Evolutionary conservation across 306 rosid species (phyloP).

Genomic region (Malus asiatica): DNA sequence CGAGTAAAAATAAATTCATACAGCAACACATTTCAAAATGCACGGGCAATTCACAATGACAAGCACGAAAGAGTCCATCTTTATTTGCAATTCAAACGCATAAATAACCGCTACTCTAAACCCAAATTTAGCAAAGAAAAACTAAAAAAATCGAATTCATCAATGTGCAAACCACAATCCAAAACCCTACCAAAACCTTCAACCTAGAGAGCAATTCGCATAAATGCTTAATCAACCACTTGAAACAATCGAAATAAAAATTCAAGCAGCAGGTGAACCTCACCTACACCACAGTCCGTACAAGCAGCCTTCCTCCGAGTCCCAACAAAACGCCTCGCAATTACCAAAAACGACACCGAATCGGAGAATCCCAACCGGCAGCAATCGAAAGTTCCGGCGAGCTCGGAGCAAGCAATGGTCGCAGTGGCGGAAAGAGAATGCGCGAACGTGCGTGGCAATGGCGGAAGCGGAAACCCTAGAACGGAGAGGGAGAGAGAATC

Average conservation of each 20-base stretch:
- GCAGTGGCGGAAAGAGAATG: neutral
- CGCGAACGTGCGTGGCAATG: constrained; percentile 4
- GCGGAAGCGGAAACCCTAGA: constrained; percentile 26
- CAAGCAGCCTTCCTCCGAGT: neutral
- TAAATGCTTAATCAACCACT: neutral
- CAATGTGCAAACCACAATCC: neutral
- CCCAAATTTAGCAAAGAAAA: neutral
- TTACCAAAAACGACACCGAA: neutral
- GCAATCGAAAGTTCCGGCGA: neutral
- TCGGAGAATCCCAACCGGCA: neutral
- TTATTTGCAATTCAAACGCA: neutral
- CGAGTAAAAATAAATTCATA: neutral
- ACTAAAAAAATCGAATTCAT: neutral
- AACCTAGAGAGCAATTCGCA: neutral
- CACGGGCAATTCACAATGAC: neutral
- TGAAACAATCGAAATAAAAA: constrained; percentile 1
- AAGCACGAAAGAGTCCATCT: neutral
- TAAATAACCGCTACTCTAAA: neutral
- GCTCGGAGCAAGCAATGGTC: neutral
- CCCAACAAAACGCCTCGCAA: neutral
- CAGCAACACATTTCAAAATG: neutral
- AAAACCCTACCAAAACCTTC: neutral
- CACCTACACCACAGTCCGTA: constrained; percentile 15
- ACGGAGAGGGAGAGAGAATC: constrained; percentile 1
- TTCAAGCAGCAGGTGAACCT: neutral